A percentile compares a stretch with the other conserved stretches of the same genome.
Evolutionary conservation across 2,329 filamentous ascomycete species (phyloP).

Genomic region (Pseudocercospora pini-densiflorae): DNA sequence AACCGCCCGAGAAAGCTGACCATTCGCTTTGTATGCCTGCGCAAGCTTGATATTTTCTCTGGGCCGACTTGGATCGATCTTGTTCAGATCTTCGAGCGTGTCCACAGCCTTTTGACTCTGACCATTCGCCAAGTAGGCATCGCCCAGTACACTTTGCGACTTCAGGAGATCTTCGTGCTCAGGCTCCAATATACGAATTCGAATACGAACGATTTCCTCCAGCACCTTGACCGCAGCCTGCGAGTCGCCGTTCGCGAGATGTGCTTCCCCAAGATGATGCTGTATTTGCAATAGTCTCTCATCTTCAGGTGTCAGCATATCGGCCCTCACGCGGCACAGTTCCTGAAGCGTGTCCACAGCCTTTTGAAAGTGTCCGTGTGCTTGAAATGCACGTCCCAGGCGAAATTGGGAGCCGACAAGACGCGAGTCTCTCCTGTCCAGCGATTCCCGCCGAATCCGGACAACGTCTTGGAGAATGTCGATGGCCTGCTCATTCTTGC

Average conservation of each 20-base stretch:
- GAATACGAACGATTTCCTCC: too few species aligned
- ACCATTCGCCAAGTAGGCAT: not conserved
- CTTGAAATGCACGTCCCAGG: not conserved
- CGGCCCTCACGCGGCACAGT: too few species aligned
- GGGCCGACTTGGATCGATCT: not conserved
- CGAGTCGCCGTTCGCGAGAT: too few species aligned
- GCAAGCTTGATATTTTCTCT: not conserved
- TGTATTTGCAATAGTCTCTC: too few species aligned
- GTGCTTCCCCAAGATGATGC: too few species aligned
- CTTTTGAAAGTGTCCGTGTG: too few species aligned
- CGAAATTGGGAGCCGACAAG: too few species aligned
- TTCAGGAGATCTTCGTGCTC: not conserved
- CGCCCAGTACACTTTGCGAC: not conserved
- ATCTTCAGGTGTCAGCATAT: too few species aligned
- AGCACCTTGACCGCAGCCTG: too few species aligned
- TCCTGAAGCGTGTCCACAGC: too few species aligned
- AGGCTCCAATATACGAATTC: too few species aligned
- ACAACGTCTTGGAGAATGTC: conserved; percentile 1
- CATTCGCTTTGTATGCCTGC: not conserved
- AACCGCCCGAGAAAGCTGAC: not conserved
- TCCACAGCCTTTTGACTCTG: not conserved
- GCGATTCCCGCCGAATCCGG: not conserved
- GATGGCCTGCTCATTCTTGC: not conserved
- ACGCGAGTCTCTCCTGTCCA: too few species aligned
- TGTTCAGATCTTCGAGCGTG: not conserved